Base-by-base conservation (phyloP, 1,284 basidiomycete species). In the Puccinia triticina region DNA sequence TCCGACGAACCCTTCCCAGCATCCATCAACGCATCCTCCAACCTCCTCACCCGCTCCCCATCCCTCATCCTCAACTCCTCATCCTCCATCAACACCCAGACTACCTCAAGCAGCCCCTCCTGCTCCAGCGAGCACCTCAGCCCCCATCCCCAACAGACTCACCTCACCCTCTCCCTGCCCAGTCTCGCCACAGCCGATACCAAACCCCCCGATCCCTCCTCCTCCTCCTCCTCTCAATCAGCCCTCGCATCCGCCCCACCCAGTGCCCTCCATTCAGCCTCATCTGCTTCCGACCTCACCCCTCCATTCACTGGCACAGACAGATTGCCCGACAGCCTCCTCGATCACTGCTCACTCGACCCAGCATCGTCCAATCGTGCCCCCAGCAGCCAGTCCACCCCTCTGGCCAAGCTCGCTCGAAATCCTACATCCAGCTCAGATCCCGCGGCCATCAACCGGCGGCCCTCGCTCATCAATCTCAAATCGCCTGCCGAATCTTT, bases 131-230 rank as follows among this genome's bases (percentile, higher is more conserved):
- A 59, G 21, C 21, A 76, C 55, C 55, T 37, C 5, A 61, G 7
- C 55, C 4, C 53, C 7, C 74, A 76, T 57, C 32, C 53, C 48
- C 57, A 40, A 40, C 16, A 12, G 12, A 32, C 26, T n/a, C 37
- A 40, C 29, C 32, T 48, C 18, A 74, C 57, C 43, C 26, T 46
- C 21, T 26, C 50, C 48, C 10, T 57, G 29, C 40, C 71, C 59
- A 29, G 57, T 61, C 76, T 69, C 82, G 84, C 26, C 53, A 84
- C 75, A 77, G 83, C 83, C 82, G 85, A 86, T 75, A 82, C 84
- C 83, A 86, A 71, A 83, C 23, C n/a, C 14, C 59, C 1, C 88
- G 82, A 84, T 85, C 40, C 71, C 59, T 37, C n/a, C 48, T 46
- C 29, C 69, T 10, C 23, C 57, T 77, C 48, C 57, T 78, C 77